These are phyloP conservation scores for Pontederia crassipes DNA, from an alignment of 176 grass and related monocot species.

Conservation along the genomic window DNA sequence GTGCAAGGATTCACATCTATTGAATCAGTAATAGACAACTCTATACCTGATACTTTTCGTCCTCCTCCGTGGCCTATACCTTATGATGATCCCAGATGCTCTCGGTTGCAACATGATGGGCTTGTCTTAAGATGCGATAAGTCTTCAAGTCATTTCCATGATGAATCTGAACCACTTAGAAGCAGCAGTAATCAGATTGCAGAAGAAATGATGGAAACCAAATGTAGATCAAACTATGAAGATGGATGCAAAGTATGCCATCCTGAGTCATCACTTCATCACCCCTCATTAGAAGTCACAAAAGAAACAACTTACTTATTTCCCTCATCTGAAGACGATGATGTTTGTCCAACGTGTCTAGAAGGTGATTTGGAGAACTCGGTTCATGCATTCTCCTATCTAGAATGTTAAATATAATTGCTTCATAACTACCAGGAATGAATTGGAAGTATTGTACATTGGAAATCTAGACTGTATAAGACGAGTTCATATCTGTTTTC, in stretches of 20 bases:
- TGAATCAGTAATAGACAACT: constrained; percentile 24
- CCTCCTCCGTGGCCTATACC: constrained; percentile 73
- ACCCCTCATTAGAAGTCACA: constrained; percentile 33
- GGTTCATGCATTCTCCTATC: neutral
- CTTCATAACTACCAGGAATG: neutral
- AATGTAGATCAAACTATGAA: constrained; percentile 58
- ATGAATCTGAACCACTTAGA: constrained; percentile 63
- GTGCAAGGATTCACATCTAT: constrained; percentile 47
- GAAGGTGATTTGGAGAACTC: constrained; percentile 43
- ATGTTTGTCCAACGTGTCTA: constrained; percentile 95
- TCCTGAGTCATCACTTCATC: constrained; percentile 46
- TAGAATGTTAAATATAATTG: neutral
- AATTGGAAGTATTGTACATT: neutral
- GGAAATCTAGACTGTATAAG: too few species aligned
- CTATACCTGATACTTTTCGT: constrained; percentile 57
- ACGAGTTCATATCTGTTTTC: too few species aligned
- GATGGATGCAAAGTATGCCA: constrained; percentile 43
- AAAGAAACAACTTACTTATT: constrained; percentile 51
- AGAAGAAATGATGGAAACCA: constrained; percentile 41
- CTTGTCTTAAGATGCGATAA: constrained; percentile 44
- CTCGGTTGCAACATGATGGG: constrained; percentile 33
- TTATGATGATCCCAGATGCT: constrained; percentile 86
- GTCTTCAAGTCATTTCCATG: constrained; percentile 51
- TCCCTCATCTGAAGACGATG: constrained; percentile 77
- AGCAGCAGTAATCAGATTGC: constrained; percentile 34